Evolutionary conservation across 208 protist species (phyloP).

Genomic region (Acanthamoeba divionensis): DNA sequence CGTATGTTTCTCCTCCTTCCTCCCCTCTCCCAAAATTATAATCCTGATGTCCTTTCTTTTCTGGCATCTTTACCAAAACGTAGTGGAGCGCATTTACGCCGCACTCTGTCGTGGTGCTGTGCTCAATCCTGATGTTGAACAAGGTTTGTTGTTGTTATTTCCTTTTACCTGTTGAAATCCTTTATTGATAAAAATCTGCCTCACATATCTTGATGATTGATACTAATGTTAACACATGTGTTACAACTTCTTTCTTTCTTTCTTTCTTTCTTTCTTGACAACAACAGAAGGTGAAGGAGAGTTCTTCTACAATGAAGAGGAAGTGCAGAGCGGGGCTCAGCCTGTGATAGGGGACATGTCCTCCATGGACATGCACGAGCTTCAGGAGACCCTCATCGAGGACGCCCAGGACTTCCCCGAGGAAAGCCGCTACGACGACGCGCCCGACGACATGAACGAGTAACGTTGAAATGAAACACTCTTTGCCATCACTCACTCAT

Average conservation of each 20-base stretch:
- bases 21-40: not conserved
- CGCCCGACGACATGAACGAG: too few relatives aligned
- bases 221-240: too few relatives aligned
- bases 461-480: too few relatives aligned
- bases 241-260: too few relatives aligned
- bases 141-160: too few relatives aligned
- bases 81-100: not conserved
- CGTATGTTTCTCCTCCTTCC: not conserved
- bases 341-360: not conserved
- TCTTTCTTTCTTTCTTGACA: too few relatives aligned
- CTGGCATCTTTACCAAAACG: not conserved
- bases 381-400: not conserved
- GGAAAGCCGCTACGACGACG: too few relatives aligned
- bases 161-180: too few relatives aligned
- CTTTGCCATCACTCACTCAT: too few relatives aligned
- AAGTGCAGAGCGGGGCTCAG: not conserved
- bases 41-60: not conserved
- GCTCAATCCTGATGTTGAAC: slow-evolving; percentile 38
- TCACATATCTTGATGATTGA: too few relatives aligned
- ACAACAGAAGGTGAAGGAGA: slow-evolving; percentile 43
- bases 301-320: slow-evolving; percentile 23
- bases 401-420: not conserved
- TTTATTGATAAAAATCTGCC: too few relatives aligned
- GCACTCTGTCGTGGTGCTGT: slow-evolving; percentile 11
- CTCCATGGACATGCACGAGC: not conserved